These are phyloP conservation scores for Zymoseptoria passerinii DNA, from an alignment of 2,329 filamentous ascomycete species.

Conservation along the genomic window DNA sequence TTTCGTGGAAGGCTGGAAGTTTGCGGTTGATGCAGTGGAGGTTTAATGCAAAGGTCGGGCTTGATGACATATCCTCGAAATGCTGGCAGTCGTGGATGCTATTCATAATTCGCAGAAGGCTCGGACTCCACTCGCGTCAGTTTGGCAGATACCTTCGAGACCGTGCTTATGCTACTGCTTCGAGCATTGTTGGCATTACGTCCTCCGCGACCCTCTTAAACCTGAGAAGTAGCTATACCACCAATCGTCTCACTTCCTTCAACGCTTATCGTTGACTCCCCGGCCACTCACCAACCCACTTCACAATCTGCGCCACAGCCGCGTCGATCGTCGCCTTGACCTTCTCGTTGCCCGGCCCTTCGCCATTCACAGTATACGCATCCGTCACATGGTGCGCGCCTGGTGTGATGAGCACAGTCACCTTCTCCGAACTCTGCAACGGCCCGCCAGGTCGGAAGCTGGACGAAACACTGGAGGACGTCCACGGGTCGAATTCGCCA, in stretches of 20 bases:
- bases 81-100: too few relatives aligned
- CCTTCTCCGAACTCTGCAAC: slow-evolving; percentile 37
- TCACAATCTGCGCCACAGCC: slow-evolving; percentile 35
- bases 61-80: too few relatives aligned
- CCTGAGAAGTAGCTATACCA: too few relatives aligned
- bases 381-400: slow-evolving; percentile 51
- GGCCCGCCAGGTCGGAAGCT: slow-evolving; percentile 49
- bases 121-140: too few relatives aligned
- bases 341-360: slow-evolving; percentile 40
- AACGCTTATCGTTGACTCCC: slow-evolving; percentile 30
- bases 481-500: slow-evolving; percentile 54
- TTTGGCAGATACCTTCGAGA: too few relatives aligned
- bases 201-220: too few relatives aligned
- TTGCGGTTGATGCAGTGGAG: too few relatives aligned
- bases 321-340: slow-evolving; percentile 39
- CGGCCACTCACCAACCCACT: slow-evolving; percentile 39
- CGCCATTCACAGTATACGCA: slow-evolving; percentile 39
- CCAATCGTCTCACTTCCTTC: slow-evolving; percentile 32
- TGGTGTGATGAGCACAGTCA: slow-evolving; percentile 47
- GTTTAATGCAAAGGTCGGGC: too few relatives aligned
- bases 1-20: too few relatives aligned
- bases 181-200: too few relatives aligned
- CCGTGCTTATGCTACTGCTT: too few relatives aligned
- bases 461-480: slow-evolving; percentile 45
- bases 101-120: too few relatives aligned